Evolutionary conservation across 2,329 filamentous ascomycete genomes (phyloP).

Genomic region (Trichoderma koningiopsis): DNA sequence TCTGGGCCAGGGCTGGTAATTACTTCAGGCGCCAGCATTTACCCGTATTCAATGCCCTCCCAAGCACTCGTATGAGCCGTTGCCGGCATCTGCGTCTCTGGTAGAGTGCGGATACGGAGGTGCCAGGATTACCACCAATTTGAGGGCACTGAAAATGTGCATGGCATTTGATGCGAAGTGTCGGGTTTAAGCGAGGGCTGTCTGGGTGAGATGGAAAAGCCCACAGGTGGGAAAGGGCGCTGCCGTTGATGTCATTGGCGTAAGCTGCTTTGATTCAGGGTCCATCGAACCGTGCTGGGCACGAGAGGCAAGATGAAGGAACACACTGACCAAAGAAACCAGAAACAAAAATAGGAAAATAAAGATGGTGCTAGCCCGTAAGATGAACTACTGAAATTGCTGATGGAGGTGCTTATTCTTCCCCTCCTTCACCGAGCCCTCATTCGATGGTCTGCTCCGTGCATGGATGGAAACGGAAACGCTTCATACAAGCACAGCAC

Average conservation of each 20-base stretch:
- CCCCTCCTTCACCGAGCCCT: conserved; percentile 9
- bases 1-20: conserved; percentile 16
- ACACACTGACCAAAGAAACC: neutral
- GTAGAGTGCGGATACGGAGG: conserved; percentile 19
- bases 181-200: conserved; percentile 5
- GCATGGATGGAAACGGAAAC: neutral
- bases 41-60: conserved; percentile 11
- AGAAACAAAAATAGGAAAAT: neutral
- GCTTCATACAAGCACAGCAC: neutral
- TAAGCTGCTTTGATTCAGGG: neutral
- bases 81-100: conserved; percentile 17
- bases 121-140: neutral
- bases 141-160: neutral
- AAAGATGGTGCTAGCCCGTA: neutral
- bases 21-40: conserved; percentile 7
- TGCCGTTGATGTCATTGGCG: conserved; percentile 16
- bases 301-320: neutral
- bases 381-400: neutral
- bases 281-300: neutral
- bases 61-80: conserved; percentile 4
- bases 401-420: neutral
- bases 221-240: neutral
- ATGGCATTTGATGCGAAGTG: neutral
- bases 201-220: neutral
- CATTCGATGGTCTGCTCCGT: neutral